phyloP scores from a whole-genome alignment of 2,329 filamentous ascomycete genomes.

The Bipolaris sorokiniana region DNA sequence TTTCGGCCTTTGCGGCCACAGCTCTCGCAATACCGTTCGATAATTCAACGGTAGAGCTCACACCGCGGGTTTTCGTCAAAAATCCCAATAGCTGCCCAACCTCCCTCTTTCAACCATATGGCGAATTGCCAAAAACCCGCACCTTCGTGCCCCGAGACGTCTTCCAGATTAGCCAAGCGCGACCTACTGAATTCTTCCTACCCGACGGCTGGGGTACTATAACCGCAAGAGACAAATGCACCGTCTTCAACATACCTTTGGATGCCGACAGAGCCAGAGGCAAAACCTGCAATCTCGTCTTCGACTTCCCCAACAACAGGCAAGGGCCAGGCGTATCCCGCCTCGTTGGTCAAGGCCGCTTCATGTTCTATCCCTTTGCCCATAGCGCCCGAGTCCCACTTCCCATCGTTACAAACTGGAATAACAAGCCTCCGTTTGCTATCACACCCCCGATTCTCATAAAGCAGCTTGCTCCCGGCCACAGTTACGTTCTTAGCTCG shows the following conservation, averaged over 20 bases:
- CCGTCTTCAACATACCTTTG: conserved; percentile 39
- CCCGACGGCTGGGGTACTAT: conserved; percentile 25
- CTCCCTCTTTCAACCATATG: conserved; percentile 28
- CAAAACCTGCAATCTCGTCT: conserved; percentile 41
- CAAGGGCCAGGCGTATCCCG: not conserved
- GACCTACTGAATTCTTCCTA: conserved; percentile 28
- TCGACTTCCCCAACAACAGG: conserved; percentile 31
- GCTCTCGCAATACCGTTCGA: conserved; percentile 32
- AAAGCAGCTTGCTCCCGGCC: conserved; percentile 27
- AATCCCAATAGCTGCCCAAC: conserved; percentile 24
- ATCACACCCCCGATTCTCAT: conserved; percentile 28
- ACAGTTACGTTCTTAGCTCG: conserved; percentile 33
- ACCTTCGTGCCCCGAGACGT: conserved; percentile 27
- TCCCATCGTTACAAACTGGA: conserved; percentile 27
- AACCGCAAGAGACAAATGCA: conserved; percentile 39
- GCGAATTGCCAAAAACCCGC: conserved; percentile 27
- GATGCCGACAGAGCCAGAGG: conserved; percentile 25
- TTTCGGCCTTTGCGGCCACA: conserved; percentile 46
- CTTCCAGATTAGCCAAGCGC: conserved; percentile 28
- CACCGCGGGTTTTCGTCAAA: not conserved
- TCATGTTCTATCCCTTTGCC: conserved; percentile 34
- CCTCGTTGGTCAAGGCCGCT: conserved; percentile 23
- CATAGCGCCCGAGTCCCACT: conserved; percentile 27
- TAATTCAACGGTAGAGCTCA: conserved; percentile 25
- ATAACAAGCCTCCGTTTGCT: conserved; percentile 28